A percentile compares a stretch with the other conserved stretches of the same genome.
Conservation (phyloP, 768 basidiomycete genomes). For the Harrya chromipes region DNA sequence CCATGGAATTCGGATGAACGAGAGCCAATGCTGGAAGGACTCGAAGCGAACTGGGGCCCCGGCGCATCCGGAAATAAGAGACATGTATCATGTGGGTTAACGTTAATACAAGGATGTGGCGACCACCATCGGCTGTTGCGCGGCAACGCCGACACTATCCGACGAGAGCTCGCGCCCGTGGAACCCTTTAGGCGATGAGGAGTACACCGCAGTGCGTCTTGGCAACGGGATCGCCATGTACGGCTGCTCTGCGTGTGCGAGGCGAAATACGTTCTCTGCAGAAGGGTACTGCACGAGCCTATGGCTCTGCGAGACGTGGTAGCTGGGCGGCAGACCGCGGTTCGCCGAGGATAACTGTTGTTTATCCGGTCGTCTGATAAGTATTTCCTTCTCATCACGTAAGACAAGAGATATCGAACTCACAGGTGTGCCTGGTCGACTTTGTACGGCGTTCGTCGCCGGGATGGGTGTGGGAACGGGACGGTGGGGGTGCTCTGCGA, state of each 20-base stretch:
- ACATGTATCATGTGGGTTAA: conserved; percentile 3
- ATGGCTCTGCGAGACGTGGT: conserved; percentile 13
- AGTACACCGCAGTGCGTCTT: conserved; percentile 36
- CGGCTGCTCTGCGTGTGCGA: conserved; percentile 25
- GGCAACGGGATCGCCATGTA: conserved; percentile 36
- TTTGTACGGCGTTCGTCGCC: background rate
- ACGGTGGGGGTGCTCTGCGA: conserved; percentile 2
- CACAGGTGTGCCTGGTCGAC: conserved; percentile 13
- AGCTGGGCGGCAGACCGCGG: conserved; percentile 15
- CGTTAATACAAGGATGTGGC: conserved; percentile 18
- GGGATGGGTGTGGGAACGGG: background rate
- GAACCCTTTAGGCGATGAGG: conserved; percentile 10
- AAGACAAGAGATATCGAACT: background rate
- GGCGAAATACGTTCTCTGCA: conserved; percentile 20
- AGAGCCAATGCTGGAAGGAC: background rate
- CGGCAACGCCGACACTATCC: conserved; percentile 23
- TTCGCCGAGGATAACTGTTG: conserved; percentile 6
- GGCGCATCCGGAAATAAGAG: background rate
- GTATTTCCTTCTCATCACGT: background rate
- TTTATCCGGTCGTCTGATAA: background rate
- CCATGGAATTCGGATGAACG: background rate
- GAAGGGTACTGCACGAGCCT: conserved; percentile 13
- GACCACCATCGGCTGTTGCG: conserved; percentile 24
- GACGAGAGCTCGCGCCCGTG: conserved; percentile 28
- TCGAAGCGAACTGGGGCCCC: background rate